phyloP scores from a whole-genome alignment of 2,329 filamentous ascomycete species.

The Nemania sp. region DNA sequence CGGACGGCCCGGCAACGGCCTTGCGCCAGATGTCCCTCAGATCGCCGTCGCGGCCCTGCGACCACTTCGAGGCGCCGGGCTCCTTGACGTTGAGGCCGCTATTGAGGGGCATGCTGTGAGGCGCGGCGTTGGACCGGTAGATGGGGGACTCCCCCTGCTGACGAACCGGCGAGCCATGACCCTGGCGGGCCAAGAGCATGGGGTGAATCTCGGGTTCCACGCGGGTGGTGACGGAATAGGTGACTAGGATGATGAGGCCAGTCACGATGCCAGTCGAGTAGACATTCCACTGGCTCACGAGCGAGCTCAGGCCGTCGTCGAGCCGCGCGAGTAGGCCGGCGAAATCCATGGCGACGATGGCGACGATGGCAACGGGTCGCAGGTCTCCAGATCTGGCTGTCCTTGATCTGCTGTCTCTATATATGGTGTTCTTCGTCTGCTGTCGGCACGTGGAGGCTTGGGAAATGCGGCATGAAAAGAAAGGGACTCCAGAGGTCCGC shows the following conservation, averaged over 20 bases:
- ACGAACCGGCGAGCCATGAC: conserved; percentile 76
- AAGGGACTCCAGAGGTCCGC: neutral
- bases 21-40: conserved; percentile 88
- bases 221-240: conserved; percentile 71
- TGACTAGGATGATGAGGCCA: conserved; percentile 67
- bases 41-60: conserved; percentile 82
- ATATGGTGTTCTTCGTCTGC: no score
- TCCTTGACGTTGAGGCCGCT: conserved; percentile 82
- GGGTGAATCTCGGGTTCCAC: conserved; percentile 91
- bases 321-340: conserved; percentile 66
- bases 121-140: conserved; percentile 82
- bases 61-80: conserved; percentile 78
- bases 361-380: neutral
- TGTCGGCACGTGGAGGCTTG: neutral
- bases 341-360: conserved; percentile 42
- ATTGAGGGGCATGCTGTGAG: conserved; percentile 81
- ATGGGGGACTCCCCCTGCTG: conserved; percentile 83
- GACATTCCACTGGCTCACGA: conserved; percentile 80
- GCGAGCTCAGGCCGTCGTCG: conserved; percentile 70
- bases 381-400: no score
- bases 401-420: conserved; percentile 9
- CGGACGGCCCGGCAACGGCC: conserved; percentile 66
- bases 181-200: conserved; percentile 84
- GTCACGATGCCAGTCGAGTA: conserved; percentile 76
- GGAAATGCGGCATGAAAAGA: neutral